Percentiles rank a stretch among this genome's conserved stretches.
phyloP scores from a whole-genome alignment of 345 rosid species.

The Melaleuca alternifolia region DNA sequence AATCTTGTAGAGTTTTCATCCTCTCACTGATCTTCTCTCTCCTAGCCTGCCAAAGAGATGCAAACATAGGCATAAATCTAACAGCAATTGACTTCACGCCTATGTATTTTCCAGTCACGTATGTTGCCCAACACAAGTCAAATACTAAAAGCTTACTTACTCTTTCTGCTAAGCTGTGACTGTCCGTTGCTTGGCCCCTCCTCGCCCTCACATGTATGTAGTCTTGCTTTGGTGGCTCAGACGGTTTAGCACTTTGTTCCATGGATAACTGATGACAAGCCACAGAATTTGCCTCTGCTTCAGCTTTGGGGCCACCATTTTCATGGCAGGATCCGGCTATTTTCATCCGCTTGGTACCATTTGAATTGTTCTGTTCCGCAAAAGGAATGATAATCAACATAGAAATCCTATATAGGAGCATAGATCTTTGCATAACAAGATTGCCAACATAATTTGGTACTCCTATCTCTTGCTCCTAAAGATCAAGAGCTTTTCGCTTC shows the following conservation, averaged over 20 bases:
- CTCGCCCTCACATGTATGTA: conserved; percentile 97
- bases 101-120: background rate
- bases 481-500: background rate
- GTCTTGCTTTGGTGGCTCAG: conserved; percentile 78
- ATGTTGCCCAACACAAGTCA: background rate
- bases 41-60: conserved; percentile 55
- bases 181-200: conserved; percentile 97
- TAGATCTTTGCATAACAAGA: background rate
- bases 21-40: conserved; percentile 94
- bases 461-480: background rate
- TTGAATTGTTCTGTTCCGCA: conserved; percentile 33
- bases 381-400: background rate
- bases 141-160: conserved; percentile 29
- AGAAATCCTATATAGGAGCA: background rate
- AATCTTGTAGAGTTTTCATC: conserved; percentile 93
- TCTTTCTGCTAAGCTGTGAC: conserved; percentile 96
- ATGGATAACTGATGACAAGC: conserved; percentile 33
- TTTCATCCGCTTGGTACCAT: conserved; percentile 44
- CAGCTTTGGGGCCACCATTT: conserved; percentile 41
- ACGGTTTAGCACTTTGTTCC: conserved; percentile 41
- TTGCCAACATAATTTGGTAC: background rate
- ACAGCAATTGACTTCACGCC: background rate
- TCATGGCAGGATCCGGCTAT: conserved; percentile 33
- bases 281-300: conserved; percentile 57
- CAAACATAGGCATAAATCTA: background rate